Evolutionary conservation across 2,329 filamentous ascomycete species (phyloP).

Genomic region (Monilinia fructigena): DNA sequence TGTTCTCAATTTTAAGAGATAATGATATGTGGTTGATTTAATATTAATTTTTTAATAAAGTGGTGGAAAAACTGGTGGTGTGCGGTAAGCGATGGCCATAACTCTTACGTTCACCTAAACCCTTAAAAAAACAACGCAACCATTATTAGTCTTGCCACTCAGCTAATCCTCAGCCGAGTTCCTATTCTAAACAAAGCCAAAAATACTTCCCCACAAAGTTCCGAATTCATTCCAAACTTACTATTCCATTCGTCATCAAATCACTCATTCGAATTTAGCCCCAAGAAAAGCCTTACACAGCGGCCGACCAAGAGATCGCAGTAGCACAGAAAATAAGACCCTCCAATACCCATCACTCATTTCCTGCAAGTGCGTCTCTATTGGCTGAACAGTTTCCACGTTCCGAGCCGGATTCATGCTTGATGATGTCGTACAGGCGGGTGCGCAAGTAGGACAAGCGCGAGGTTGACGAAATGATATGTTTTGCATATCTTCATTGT

Average conservation of each 20-base stretch:
- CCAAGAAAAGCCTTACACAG: not conserved
- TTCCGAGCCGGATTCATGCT: not conserved
- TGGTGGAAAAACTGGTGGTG: too few species aligned
- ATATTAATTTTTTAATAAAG: too few species aligned
- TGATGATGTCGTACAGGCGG: constrained; percentile 7
- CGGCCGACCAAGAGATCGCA: not conserved
- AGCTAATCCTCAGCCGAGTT: too few species aligned
- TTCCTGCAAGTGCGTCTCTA: not conserved
- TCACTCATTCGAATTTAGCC: not conserved
- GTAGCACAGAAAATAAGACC: too few species aligned
- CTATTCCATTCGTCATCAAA: not conserved
- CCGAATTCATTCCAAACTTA: not conserved
- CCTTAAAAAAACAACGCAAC: too few species aligned
- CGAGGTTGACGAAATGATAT: constrained; percentile 1
- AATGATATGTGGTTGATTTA: too few species aligned
- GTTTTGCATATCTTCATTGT: not conserved
- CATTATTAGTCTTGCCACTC: too few species aligned
- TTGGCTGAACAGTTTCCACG: not conserved
- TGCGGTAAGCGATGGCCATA: too few species aligned
- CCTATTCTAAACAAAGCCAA: not conserved
- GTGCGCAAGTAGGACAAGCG: not conserved
- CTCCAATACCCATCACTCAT: not conserved
- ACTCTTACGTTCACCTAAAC: too few species aligned
- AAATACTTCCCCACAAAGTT: not conserved
- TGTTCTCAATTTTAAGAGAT: too few species aligned